Evolutionary conservation across 2,329 filamentous ascomycete species (phyloP).

Genomic region (Botryotinia globosa): DNA sequence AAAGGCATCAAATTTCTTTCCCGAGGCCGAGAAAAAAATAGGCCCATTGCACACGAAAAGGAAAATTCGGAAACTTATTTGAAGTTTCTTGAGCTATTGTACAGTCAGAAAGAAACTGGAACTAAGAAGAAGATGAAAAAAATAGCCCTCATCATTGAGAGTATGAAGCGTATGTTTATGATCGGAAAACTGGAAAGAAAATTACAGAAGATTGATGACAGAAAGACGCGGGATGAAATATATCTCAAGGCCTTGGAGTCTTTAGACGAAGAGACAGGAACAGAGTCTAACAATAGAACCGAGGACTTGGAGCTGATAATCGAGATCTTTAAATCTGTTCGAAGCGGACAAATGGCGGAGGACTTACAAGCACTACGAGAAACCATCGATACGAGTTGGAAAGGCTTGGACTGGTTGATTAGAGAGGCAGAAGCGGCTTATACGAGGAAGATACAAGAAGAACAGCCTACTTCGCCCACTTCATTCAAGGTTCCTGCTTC

Average conservation of each 20-base stretch:
- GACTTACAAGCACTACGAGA: not conserved
- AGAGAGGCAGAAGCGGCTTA: not conserved
- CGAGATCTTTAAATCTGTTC: not conserved
- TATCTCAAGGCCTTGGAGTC: not conserved
- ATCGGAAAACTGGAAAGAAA: not conserved
- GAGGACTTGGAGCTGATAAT: no score
- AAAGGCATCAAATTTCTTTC: not conserved
- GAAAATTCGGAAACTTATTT: not conserved
- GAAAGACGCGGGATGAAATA: not conserved
- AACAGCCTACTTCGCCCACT: not conserved
- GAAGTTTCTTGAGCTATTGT: not conserved
- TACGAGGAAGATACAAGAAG: not conserved
- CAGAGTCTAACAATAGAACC: not conserved
- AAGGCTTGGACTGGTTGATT: not conserved
- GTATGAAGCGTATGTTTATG: not conserved
- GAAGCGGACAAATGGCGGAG: not conserved
- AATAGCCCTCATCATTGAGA: not conserved
- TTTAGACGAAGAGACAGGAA: not conserved
- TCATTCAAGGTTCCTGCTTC: not conserved
- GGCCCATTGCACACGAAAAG: not conserved
- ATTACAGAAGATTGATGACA: not conserved
- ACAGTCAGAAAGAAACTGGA: not conserved
- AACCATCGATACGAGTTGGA: not conserved
- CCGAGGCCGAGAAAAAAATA: not conserved
- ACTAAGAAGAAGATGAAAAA: not conserved